phyloP scores from a whole-genome alignment of 2,329 filamentous ascomycete species.

The Aspergillus phoenicis region DNA sequence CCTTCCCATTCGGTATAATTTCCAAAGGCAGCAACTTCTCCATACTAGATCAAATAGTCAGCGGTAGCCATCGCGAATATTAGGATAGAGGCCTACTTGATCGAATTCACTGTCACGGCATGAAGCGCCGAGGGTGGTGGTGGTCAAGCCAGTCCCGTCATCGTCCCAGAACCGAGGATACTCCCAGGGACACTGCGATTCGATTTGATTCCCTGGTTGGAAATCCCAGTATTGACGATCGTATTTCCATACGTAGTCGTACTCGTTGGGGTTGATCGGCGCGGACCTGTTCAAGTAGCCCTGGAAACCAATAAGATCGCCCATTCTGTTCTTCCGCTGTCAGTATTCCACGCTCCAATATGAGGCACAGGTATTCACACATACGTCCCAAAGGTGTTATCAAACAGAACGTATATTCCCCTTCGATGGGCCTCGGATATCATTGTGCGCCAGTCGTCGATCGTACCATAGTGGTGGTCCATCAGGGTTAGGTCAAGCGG shows the following conservation, averaged over 20 bases:
- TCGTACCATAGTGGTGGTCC: slow-evolving; percentile 62
- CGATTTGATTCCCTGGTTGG: slow-evolving; percentile 54
- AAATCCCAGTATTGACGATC: slow-evolving; percentile 61
- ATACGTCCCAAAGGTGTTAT: slow-evolving; percentile 65
- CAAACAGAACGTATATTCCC: slow-evolving; percentile 66
- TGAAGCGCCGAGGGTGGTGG: slow-evolving; percentile 4
- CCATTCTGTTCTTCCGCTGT: slow-evolving; percentile 40
- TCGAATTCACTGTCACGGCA: slow-evolving; percentile 60
- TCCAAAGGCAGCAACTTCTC: slow-evolving; percentile 64
- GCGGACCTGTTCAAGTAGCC: slow-evolving; percentile 49
- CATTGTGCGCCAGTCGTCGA: slow-evolving; percentile 58
- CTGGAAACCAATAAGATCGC: slow-evolving; percentile 59
- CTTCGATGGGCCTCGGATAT: slow-evolving; percentile 61
- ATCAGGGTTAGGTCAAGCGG: slow-evolving; percentile 64
- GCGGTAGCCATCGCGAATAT: not conserved
- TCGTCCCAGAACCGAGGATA: slow-evolving; percentile 66
- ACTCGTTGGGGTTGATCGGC: slow-evolving; percentile 57
- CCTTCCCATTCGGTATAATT: slow-evolving; percentile 64
- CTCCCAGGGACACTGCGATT: slow-evolving; percentile 45
- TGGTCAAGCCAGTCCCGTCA: slow-evolving; percentile 6
- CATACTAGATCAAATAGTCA: slow-evolving; percentile 42
- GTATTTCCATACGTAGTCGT: slow-evolving; percentile 60
- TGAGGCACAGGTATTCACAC: slow-evolving; percentile 20
- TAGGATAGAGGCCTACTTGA: slow-evolving; percentile 34
- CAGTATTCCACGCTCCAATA: not conserved